Evolutionary conservation across 1,284 basidiomycete genomes (phyloP).

Genomic region (Melampsora occidentalis): DNA sequence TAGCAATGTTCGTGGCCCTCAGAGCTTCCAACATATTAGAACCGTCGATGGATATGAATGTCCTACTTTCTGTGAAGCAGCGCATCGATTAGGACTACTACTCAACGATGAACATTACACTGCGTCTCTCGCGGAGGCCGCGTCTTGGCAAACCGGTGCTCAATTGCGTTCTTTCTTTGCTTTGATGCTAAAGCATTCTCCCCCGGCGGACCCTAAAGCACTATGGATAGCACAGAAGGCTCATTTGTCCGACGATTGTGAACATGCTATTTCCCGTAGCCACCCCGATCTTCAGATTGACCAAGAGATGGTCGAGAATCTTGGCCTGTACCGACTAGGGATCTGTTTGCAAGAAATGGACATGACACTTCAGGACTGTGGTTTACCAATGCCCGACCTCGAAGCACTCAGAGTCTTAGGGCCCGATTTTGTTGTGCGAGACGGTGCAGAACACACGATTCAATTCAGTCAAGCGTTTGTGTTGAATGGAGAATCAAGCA

Average conservation of each 20-base stretch:
- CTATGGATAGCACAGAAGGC: slow-evolving; percentile 54
- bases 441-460: no score
- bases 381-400: no score
- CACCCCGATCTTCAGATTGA: no score
- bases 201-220: neutral
- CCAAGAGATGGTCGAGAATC: no score
- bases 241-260: slow-evolving; percentile 56
- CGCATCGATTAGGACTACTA: slow-evolving; percentile 5
- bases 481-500: no score
- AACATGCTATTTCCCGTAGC: no score
- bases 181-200: neutral
- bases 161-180: neutral
- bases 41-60: neutral
- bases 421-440: no score
- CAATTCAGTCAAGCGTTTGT: no score
- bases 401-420: no score
- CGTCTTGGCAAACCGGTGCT: neutral
- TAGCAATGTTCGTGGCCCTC: neutral
- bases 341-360: no score
- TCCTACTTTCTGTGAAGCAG: neutral
- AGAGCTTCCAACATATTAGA: neutral
- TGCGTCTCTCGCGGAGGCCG: neutral
- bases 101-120: neutral
- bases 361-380: no score
- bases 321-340: no score